Conservation (phyloP, 345 rosid species). For the Erucastrum elatum region DNA sequence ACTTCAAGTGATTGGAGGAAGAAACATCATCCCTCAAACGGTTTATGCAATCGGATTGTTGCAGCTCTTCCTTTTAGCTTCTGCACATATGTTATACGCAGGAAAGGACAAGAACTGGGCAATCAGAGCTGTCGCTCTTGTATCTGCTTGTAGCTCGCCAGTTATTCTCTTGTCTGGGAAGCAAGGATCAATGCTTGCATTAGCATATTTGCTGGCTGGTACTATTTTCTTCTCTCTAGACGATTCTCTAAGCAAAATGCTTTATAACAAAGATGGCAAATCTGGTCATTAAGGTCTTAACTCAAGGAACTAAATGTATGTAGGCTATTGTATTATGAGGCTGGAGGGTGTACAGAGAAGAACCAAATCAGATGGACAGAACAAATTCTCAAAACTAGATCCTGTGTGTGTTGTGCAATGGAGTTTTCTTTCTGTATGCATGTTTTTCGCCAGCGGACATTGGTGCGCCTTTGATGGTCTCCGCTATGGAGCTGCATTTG, state of each 20-base stretch:
- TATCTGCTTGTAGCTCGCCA: constrained; percentile 79
- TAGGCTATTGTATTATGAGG: constrained; percentile 83
- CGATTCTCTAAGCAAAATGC: not conserved
- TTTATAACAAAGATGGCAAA: not conserved
- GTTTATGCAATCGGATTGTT: constrained; percentile 56
- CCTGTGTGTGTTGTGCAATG: constrained; percentile 74
- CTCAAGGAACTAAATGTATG: constrained; percentile 14
- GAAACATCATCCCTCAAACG: constrained; percentile 56
- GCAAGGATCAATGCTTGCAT: constrained; percentile 77
- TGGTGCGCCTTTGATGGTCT: constrained; percentile 99
- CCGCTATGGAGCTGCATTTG: constrained; percentile 90
- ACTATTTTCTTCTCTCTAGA: constrained; percentile 18
- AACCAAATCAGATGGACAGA: constrained; percentile 31
- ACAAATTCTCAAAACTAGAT: constrained; percentile 37
- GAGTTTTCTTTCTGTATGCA: constrained; percentile 75
- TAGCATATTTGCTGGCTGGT: constrained; percentile 75
- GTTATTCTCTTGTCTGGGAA: constrained; percentile 71
- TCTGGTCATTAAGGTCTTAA: constrained; percentile 1
- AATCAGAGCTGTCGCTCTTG: constrained; percentile 49
- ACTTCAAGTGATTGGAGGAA: constrained; percentile 45
- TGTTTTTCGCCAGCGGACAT: constrained; percentile 91
- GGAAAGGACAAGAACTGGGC: constrained; percentile 41
- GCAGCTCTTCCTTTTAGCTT: constrained; percentile 58
- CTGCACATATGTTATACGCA: constrained; percentile 30
- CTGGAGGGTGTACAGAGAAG: constrained; percentile 53